These are phyloP conservation scores for Volvariella surrecta DNA, from an alignment of 1,284 basidiomycete species.

Conservation along the genomic window DNA sequence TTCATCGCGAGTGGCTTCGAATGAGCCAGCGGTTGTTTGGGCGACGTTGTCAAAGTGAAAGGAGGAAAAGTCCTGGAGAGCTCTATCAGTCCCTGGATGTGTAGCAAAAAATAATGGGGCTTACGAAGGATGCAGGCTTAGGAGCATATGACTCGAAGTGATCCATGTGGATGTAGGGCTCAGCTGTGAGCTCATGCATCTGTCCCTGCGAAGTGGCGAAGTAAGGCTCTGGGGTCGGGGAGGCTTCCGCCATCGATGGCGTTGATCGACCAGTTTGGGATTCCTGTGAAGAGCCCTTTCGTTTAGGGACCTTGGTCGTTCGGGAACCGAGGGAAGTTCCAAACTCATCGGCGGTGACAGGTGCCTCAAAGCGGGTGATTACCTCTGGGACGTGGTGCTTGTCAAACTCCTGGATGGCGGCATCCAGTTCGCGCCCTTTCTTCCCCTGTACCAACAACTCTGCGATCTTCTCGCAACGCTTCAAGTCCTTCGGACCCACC, in stretches of 20 bases:
- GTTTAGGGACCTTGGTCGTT: not conserved
- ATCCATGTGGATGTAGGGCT: not conserved
- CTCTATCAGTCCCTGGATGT: not conserved
- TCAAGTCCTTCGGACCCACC: constrained; percentile 62
- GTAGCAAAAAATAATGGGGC: not conserved
- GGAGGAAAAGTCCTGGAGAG: not conserved
- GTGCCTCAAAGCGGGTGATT: constrained; percentile 64
- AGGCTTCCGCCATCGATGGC: not conserved
- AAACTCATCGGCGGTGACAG: constrained; percentile 61
- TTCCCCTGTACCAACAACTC: constrained; percentile 68
- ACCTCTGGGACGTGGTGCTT: constrained; percentile 56
- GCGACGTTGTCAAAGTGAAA: not conserved
- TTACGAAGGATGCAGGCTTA: not conserved
- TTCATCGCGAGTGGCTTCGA: not conserved
- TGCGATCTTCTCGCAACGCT: constrained; percentile 69
- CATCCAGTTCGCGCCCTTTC: constrained; percentile 61
- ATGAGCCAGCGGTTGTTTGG: not conserved
- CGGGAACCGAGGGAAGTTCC: constrained; percentile 28
- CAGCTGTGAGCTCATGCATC: not conserved
- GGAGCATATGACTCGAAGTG: not conserved
- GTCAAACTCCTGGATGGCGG: constrained; percentile 72
- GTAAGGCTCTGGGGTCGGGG: not conserved
- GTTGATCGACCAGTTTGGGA: not conserved
- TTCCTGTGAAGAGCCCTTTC: not conserved
- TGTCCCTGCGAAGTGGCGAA: not conserved